These are phyloP conservation scores for Macrocybe gigantea DNA, from an alignment of 768 basidiomycete genomes.

Conservation along the genomic window DNA sequence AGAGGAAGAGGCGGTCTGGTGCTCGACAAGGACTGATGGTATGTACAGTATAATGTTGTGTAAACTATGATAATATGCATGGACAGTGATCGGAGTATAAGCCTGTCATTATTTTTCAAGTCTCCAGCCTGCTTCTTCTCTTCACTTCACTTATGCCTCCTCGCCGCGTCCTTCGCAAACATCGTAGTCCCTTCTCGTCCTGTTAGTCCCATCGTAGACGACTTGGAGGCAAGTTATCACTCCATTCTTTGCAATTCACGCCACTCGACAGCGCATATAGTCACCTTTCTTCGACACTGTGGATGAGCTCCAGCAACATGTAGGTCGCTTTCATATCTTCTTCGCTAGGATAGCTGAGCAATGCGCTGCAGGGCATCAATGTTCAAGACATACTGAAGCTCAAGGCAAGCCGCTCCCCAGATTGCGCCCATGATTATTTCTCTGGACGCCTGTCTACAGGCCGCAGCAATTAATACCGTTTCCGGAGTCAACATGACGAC, in stretches of 20 bases:
- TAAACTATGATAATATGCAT: too few species aligned
- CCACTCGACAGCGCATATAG: conserved; percentile 23
- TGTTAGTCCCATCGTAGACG: conserved; percentile 33
- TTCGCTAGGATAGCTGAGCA: conserved; percentile 2
- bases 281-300: conserved; percentile 66
- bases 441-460: conserved; percentile 29
- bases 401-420: conserved; percentile 47
- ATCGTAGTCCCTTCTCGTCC: conserved; percentile 45
- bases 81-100: too few species aligned
- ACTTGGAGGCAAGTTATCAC: conserved; percentile 27
- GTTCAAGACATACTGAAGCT: conserved; percentile 94
- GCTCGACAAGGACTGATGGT: conserved; percentile 48
- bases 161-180: conserved; percentile 44
- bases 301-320: conserved; percentile 84
- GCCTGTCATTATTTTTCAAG: too few species aligned
- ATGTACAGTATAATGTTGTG: background rate
- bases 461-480: conserved; percentile 78
- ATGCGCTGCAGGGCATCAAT: conserved; percentile 71
- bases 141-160: conserved; percentile 29
- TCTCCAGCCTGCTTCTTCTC: background rate
- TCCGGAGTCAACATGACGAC: conserved; percentile 92
- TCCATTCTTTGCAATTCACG: background rate
- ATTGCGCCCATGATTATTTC: conserved; percentile 2
- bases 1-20: conserved; percentile 71
- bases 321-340: conserved; percentile 20